phyloP scores from a whole-genome alignment of 1,139 yeast genomes.

The Candida pseudoviswanathii region DNA sequence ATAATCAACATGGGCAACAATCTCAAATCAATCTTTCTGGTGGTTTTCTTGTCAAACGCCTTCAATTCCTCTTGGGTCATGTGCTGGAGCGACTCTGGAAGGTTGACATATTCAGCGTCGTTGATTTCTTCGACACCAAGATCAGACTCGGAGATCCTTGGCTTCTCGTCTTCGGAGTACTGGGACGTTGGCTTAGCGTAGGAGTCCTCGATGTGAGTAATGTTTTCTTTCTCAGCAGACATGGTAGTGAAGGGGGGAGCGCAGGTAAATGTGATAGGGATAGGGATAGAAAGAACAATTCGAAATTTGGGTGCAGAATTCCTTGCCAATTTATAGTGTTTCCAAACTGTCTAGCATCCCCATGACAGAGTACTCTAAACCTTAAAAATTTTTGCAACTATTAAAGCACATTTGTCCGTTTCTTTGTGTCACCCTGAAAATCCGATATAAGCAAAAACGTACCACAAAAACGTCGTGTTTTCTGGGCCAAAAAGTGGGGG shows the following conservation, averaged over 20 bases:
- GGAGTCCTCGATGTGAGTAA: neutral
- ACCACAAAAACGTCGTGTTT: no score
- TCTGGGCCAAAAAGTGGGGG: no score
- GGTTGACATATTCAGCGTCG: constrained; percentile 15
- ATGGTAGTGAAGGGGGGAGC: neutral
- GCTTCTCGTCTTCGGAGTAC: constrained; percentile 11
- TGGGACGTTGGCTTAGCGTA: constrained; percentile 10
- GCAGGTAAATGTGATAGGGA: neutral
- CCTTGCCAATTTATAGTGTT: no score
- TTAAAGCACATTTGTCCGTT: no score
- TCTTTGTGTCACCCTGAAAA: no score
- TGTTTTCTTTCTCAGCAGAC: neutral
- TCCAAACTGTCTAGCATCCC: no score
- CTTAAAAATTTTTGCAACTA: no score
- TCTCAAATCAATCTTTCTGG: constrained; percentile 52
- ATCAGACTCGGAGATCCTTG: constrained; percentile 9
- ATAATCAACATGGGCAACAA: constrained; percentile 58
- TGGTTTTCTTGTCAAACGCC: constrained; percentile 40
- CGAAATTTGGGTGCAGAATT: neutral
- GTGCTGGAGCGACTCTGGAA: constrained; percentile 37
- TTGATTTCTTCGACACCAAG: constrained; percentile 5
- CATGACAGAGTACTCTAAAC: no score
- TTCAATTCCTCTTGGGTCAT: constrained; percentile 39
- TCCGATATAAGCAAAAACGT: no score
- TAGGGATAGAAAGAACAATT: no score